phyloP scores from a whole-genome alignment of 1,139 yeast genomes.

The Taphrina confusa region DNA sequence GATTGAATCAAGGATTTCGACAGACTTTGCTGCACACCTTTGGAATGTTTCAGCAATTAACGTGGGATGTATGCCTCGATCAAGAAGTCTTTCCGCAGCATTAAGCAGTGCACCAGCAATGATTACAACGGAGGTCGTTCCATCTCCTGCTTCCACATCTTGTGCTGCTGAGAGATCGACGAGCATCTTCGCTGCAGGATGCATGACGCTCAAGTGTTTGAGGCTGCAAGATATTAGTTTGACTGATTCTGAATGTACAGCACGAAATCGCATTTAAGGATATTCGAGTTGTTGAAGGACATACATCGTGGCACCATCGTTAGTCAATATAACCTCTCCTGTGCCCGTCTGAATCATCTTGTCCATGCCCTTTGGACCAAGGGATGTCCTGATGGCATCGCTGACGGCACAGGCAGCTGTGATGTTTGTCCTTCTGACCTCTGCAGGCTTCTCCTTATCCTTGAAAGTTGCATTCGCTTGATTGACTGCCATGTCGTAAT shows the following conservation, averaged over 20 bases:
- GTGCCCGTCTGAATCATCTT: constrained; percentile 94
- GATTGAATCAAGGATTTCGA: constrained; percentile 81
- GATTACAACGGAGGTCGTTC: constrained; percentile 96
- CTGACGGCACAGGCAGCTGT: constrained; percentile 88
- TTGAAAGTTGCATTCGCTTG: constrained; percentile 33
- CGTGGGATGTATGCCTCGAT: constrained; percentile 94
- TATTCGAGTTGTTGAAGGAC: background rate
- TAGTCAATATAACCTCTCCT: constrained; percentile 92
- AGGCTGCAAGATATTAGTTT: constrained; percentile 43
- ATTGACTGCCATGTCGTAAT: constrained; percentile 20
- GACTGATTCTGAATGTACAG: background rate
- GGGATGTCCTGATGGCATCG: constrained; percentile 94
- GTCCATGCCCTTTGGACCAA: constrained; percentile 99
- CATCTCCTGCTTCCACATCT: constrained; percentile 98
- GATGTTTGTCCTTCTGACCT: constrained; percentile 89
- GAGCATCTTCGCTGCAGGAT: constrained; percentile 97
- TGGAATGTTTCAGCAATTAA: constrained; percentile 93
- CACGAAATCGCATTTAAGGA: background rate
- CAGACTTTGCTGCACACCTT: constrained; percentile 86
- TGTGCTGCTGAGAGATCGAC: constrained; percentile 97
- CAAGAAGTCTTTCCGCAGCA: constrained; percentile 87
- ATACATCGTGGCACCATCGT: constrained; percentile 92
- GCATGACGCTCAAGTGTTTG: constrained; percentile 95
- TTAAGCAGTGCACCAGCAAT: constrained; percentile 90
- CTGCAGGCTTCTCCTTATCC: constrained; percentile 96